Evolutionary conservation across 768 basidiomycete species (phyloP).

Genomic region (Lepiota subincarnata): DNA sequence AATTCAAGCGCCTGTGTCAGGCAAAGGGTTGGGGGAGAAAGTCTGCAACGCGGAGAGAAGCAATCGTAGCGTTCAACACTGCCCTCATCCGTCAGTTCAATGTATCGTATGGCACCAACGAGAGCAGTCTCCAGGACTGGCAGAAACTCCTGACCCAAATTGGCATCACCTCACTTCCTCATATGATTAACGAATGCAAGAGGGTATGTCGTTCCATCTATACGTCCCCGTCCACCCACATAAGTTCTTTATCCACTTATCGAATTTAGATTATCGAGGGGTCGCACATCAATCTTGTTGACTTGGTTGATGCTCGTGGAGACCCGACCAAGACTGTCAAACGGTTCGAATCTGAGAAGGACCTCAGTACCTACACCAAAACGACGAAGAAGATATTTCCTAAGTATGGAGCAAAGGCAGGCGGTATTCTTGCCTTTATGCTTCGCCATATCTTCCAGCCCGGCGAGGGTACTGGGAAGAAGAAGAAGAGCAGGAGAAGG

Average conservation of each 20-base stretch:
- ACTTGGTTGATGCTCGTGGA: slow-evolving; percentile 9
- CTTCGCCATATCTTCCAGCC: slow-evolving; percentile 12
- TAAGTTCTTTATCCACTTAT: no score
- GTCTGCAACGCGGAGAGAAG: slow-evolving; percentile 2
- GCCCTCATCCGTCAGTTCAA: slow-evolving; percentile 12
- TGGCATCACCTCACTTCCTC: slow-evolving; percentile 1
- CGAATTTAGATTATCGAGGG: neutral
- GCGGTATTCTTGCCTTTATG: slow-evolving; percentile 14
- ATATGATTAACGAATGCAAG: neutral
- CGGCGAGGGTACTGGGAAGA: neutral
- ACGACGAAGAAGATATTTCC: slow-evolving; percentile 9
- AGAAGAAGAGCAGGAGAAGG: no score
- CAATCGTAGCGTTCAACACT: slow-evolving; percentile 20
- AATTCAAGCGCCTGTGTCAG: neutral
- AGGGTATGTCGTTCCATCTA: neutral
- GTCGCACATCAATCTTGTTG: slow-evolving; percentile 13
- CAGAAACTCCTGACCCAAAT: slow-evolving; percentile 3
- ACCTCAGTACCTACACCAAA: slow-evolving; percentile 12
- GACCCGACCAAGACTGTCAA: neutral
- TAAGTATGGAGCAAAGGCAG: slow-evolving; percentile 3
- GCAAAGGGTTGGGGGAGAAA: slow-evolving; percentile 15
- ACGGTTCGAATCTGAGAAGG: slow-evolving; percentile 7
- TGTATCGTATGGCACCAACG: slow-evolving; percentile 11
- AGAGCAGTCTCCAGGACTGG: slow-evolving; percentile 8
- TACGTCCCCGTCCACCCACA: neutral